These are phyloP conservation scores for Boechera retrofracta DNA, from an alignment of 345 rosid genomes.

Conservation along the genomic window DNA sequence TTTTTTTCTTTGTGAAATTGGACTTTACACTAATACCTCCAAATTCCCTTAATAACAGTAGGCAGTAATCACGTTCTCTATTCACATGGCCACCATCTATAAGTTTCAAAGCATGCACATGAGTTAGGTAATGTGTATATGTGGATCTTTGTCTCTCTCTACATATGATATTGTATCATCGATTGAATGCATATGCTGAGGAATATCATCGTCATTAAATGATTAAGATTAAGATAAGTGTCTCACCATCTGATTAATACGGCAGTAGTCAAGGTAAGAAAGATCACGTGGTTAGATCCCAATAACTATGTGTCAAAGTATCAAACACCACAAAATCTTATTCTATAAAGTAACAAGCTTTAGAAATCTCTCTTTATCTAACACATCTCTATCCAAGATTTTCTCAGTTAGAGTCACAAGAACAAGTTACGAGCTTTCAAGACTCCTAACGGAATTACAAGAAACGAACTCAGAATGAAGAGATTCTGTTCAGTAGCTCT, in stretches of 20 bases:
- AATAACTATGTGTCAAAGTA: slow-evolving; percentile 29
- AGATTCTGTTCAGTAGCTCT: slow-evolving; percentile 33
- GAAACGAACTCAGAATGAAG: slow-evolving; percentile 33
- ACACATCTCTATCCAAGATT: slow-evolving; percentile 26
- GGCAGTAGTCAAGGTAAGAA: slow-evolving; percentile 39
- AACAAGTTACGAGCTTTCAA: slow-evolving; percentile 6
- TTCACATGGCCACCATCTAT: slow-evolving; percentile 45
- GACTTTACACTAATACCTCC: slow-evolving; percentile 30
- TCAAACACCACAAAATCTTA: slow-evolving; percentile 13
- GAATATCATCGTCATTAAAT: slow-evolving; percentile 28
- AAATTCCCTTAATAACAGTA: slow-evolving; percentile 36
- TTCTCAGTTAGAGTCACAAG: not conserved
- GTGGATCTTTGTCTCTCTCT: slow-evolving; percentile 37
- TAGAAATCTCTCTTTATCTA: slow-evolving; percentile 31
- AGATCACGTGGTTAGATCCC: slow-evolving; percentile 47
- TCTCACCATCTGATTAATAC: slow-evolving; percentile 9
- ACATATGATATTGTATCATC: slow-evolving; percentile 20
- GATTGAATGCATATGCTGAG: not conserved
- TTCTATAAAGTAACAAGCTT: slow-evolving; percentile 28
- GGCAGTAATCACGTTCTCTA: slow-evolving; percentile 43
- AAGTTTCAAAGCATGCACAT: slow-evolving; percentile 32
- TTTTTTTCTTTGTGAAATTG: slow-evolving; percentile 23
- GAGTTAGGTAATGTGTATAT: slow-evolving; percentile 33
- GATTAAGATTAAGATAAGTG: slow-evolving; percentile 30
- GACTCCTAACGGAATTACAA: not conserved